Conservation (phyloP, 805 yeast genomes). For the Monosporozyma unispora region DNA sequence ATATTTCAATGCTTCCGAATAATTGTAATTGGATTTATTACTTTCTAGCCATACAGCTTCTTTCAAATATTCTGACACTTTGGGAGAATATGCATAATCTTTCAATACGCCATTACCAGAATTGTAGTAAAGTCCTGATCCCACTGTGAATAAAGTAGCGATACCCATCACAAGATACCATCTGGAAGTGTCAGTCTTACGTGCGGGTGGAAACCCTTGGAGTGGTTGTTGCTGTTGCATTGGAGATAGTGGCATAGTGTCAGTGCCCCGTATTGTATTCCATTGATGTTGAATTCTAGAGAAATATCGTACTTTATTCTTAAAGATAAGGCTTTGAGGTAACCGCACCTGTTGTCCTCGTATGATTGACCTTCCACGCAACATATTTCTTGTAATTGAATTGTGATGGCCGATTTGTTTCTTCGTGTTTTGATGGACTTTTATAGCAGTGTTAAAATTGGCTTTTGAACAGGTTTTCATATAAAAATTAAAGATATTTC, state of each 20-base stretch:
- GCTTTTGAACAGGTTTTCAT: too few relatives aligned
- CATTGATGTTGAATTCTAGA: background rate
- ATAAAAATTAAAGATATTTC: too few relatives aligned
- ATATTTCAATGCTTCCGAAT: constrained; percentile 54
- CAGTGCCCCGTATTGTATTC: background rate
- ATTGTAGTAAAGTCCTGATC: background rate
- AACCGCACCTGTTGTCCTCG: background rate
- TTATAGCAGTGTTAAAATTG: too few relatives aligned
- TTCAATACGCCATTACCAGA: background rate
- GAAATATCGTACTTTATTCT: background rate
- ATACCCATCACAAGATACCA: background rate
- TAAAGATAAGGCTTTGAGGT: background rate
- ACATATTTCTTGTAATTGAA: background rate
- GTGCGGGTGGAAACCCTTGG: background rate
- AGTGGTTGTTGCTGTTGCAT: background rate
- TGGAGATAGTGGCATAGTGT: background rate
- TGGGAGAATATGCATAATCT: background rate
- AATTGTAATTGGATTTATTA: constrained; percentile 47
- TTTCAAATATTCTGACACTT: constrained; percentile 32
- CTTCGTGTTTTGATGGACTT: too few relatives aligned
- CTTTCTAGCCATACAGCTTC: constrained; percentile 80
- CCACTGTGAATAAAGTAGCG: background rate
- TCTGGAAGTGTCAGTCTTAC: background rate
- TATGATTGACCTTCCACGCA: background rate
- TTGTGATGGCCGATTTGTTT: too few relatives aligned